A percentile compares a stretch with the other conserved stretches of the same genome.
Evolutionary conservation across 805 yeast genomes (phyloP).

Genomic region (Yarrowia hollandica): DNA sequence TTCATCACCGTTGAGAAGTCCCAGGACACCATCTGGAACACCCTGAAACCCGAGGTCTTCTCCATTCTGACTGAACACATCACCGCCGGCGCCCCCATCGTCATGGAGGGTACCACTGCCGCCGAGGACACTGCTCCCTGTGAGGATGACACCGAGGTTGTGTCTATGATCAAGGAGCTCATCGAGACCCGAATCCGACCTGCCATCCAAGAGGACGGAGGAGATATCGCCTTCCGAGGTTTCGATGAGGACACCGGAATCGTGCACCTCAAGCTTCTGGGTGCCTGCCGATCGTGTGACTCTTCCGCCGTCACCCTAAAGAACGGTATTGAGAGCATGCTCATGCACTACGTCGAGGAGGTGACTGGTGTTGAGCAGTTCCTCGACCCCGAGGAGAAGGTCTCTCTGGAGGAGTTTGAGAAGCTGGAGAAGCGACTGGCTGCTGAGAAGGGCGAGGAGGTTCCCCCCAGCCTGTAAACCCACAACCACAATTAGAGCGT

Average conservation of each 20-base stretch:
- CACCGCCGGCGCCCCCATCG: slow-evolving; percentile 52
- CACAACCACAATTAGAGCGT: not conserved
- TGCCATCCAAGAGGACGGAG: slow-evolving; percentile 98
- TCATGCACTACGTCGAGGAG: slow-evolving; percentile 94
- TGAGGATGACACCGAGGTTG: slow-evolving; percentile 77
- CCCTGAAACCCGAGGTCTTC: slow-evolving; percentile 63
- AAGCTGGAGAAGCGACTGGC: slow-evolving; percentile 67
- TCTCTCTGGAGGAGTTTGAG: slow-evolving; percentile 80
- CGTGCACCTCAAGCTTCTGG: slow-evolving; percentile 84
- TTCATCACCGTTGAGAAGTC: slow-evolving; percentile 79
- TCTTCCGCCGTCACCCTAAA: slow-evolving; percentile 88
- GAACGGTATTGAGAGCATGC: slow-evolving; percentile 96
- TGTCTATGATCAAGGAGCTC: slow-evolving; percentile 86
- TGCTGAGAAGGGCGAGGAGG: slow-evolving; percentile 36
- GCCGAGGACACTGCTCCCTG: slow-evolving; percentile 46
- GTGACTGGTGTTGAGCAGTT: slow-evolving; percentile 85
- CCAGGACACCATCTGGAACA: slow-evolving; percentile 64
- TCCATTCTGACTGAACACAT: slow-evolving; percentile 50
- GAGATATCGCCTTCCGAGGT: slow-evolving; percentile 86
- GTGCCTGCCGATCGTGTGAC: slow-evolving; percentile 95
- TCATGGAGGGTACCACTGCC: slow-evolving; percentile 44
- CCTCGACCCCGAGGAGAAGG: slow-evolving; percentile 72
- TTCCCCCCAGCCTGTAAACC: slow-evolving; percentile 32
- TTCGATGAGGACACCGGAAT: slow-evolving; percentile 84
- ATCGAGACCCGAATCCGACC: slow-evolving; percentile 95